These are phyloP conservation scores for Eucalyptus cloeziana DNA, from an alignment of 345 rosid genomes.

Conservation along the genomic window DNA sequence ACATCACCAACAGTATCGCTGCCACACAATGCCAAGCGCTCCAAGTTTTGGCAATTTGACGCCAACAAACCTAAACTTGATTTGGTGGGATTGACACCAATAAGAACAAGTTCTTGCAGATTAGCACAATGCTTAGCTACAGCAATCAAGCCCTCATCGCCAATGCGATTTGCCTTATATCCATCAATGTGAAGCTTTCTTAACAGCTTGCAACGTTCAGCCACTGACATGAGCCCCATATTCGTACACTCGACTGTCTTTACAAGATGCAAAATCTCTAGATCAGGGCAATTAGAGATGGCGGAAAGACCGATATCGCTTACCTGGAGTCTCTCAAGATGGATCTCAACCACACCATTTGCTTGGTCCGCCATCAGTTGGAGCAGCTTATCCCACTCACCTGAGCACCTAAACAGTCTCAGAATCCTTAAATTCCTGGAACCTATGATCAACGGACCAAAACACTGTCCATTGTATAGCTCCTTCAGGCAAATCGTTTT, in stretches of 20 bases:
- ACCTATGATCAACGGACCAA: slow-evolving; percentile 53
- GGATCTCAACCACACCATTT: slow-evolving; percentile 41
- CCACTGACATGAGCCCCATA: slow-evolving; percentile 29
- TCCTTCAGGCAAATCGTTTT: slow-evolving; percentile 66
- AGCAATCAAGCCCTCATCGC: slow-evolving; percentile 49
- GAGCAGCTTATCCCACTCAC: slow-evolving; percentile 69
- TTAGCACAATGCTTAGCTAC: slow-evolving; percentile 49
- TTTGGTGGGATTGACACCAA: slow-evolving; percentile 59
- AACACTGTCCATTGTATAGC: slow-evolving; percentile 66
- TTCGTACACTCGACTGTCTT: slow-evolving; percentile 67
- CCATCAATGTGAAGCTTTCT: slow-evolving; percentile 84
- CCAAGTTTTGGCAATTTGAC: slow-evolving; percentile 48
- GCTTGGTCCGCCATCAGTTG: slow-evolving; percentile 28
- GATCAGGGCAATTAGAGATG: slow-evolving; percentile 39
- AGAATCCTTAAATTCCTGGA: slow-evolving; percentile 50
- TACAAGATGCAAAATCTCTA: slow-evolving; percentile 65
- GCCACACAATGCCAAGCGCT: slow-evolving; percentile 66
- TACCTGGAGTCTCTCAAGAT: slow-evolving; percentile 62
- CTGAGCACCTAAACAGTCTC: slow-evolving; percentile 77
- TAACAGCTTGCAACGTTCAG: slow-evolving; percentile 45
- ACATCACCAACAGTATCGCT: slow-evolving; percentile 63
- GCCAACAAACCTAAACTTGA: slow-evolving; percentile 44
- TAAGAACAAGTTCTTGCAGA: slow-evolving; percentile 65
- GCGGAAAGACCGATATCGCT: slow-evolving; percentile 47
- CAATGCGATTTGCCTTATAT: slow-evolving; percentile 54